Conservation (phyloP, 805 yeast genomes). For the Metschnikowia shivogae region DNA sequence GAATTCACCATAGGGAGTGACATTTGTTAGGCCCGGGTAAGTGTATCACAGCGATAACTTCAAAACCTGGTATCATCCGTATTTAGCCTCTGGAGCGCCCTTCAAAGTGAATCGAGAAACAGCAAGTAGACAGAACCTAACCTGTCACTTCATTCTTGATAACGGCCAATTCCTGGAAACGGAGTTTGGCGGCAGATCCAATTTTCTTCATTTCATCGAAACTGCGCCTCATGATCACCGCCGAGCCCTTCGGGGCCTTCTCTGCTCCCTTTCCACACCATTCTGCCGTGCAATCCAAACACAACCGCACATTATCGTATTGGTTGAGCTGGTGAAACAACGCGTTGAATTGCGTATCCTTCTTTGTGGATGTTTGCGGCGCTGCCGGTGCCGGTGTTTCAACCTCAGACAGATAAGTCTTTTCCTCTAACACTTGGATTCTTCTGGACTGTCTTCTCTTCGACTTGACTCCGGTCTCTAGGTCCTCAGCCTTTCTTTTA, state of each 20-base stretch:
- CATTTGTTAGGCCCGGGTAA: no score
- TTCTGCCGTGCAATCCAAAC: constrained; percentile 28
- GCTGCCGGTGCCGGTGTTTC: background rate
- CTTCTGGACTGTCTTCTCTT: constrained; percentile 9
- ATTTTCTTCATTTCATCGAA: constrained; percentile 22
- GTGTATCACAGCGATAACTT: no score
- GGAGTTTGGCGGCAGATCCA: constrained; percentile 18
- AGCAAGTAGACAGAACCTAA: background rate
- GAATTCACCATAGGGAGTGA: no score
- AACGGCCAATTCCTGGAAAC: constrained; percentile 1
- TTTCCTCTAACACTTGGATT: constrained; percentile 4
- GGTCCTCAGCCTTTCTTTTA: constrained; percentile 12
- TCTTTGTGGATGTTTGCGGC: background rate
- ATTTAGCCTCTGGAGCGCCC: no score
- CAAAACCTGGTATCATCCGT: no score
- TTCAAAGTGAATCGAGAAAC: no score
- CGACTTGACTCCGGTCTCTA: background rate
- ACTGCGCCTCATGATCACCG: constrained; percentile 18
- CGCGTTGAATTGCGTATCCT: constrained; percentile 19
- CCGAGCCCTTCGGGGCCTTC: constrained; percentile 21
- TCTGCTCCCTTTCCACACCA: constrained; percentile 19
- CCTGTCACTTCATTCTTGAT: background rate
- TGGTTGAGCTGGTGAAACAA: constrained; percentile 25
- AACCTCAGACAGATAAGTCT: constrained; percentile 4
- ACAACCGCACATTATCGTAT: constrained; percentile 23